Evolutionary conservation across 495 filamentous ascomycete genomes (phyloP).

Genomic region (Podospora pseudocomata): DNA sequence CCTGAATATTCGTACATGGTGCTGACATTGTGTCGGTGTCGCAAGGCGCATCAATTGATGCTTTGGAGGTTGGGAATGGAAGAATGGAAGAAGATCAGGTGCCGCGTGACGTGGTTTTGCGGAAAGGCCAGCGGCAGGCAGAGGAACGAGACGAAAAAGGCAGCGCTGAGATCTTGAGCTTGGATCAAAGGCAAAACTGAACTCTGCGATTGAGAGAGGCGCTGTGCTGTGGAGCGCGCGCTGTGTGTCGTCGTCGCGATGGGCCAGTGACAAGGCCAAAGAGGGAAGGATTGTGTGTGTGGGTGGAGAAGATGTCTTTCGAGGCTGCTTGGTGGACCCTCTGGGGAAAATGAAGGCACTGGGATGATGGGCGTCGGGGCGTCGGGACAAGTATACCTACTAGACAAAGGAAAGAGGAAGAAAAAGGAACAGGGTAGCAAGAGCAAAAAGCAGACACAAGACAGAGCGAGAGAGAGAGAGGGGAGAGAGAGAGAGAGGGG

Average conservation of each 20-base stretch:
- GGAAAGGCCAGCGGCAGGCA: neutral
- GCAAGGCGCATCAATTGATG: slow-evolving; percentile 25
- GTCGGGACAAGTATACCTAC: too few relatives aligned
- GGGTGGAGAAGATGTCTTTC: neutral
- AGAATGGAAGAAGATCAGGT: neutral
- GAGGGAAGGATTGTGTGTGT: neutral
- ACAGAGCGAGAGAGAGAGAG: too few relatives aligned
- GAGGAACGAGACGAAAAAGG: neutral
- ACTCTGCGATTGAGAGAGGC: too few relatives aligned
- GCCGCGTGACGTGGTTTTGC: slow-evolving; percentile 13
- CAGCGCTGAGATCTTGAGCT: neutral
- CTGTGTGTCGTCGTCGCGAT: neutral
- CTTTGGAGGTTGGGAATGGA: neutral
- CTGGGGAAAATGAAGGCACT: too few relatives aligned
- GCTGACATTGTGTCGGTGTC: slow-evolving; percentile 28
- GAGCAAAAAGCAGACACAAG: neutral
- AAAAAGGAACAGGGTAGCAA: neutral
- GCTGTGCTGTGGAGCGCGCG: neutral
- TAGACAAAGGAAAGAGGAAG: neutral
- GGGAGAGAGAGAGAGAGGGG: too few relatives aligned
- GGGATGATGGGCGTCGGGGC: too few relatives aligned
- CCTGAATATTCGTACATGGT: slow-evolving; percentile 24
- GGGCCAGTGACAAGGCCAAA: neutral
- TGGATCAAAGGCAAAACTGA: neutral
- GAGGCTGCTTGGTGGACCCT: neutral